Percentiles rank a stretch among this genome's conserved stretches.
phyloP scores from a whole-genome alignment of 176 grass and related monocot species.

The Eragrostis curvula region DNA sequence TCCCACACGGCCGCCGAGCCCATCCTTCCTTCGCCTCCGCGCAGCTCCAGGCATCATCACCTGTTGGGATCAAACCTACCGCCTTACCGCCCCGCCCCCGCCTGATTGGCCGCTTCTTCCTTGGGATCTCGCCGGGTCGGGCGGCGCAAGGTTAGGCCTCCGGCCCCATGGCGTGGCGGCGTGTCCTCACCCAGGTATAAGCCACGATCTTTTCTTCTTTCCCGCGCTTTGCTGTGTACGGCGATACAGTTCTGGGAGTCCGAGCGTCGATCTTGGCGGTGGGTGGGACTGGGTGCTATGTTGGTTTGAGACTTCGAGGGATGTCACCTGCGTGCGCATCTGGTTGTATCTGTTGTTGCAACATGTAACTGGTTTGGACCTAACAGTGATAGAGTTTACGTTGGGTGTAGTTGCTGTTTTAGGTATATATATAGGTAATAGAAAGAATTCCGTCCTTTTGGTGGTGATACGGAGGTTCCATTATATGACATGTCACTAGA shows the following conservation, averaged over 20 bases:
- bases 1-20: not conserved
- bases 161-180: constrained; percentile 52
- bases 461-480: not conserved
- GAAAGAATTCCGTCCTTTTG: not conserved
- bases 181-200: constrained; percentile 52
- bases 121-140: constrained; percentile 42
- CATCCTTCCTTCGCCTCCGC: constrained; percentile 1
- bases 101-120: constrained; percentile 1
- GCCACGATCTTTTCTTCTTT: not conserved
- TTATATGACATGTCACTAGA: not conserved
- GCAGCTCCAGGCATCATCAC: not conserved
- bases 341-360: not conserved
- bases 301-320: not conserved
- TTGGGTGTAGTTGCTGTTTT: not conserved
- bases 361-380: constrained; percentile 4
- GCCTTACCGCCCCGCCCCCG: not conserved
- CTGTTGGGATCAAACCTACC: not conserved
- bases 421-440: not conserved
- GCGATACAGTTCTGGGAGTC: not conserved
- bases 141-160: constrained; percentile 34
- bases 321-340: not conserved
- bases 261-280: constrained; percentile 29
- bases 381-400: not conserved
- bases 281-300: constrained; percentile 5
- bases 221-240: not conserved